Percentiles rank a stretch among this genome's conserved stretches.
Evolutionary conservation across 768 basidiomycete species (phyloP).

Genomic region (Tulasnella sp.): DNA sequence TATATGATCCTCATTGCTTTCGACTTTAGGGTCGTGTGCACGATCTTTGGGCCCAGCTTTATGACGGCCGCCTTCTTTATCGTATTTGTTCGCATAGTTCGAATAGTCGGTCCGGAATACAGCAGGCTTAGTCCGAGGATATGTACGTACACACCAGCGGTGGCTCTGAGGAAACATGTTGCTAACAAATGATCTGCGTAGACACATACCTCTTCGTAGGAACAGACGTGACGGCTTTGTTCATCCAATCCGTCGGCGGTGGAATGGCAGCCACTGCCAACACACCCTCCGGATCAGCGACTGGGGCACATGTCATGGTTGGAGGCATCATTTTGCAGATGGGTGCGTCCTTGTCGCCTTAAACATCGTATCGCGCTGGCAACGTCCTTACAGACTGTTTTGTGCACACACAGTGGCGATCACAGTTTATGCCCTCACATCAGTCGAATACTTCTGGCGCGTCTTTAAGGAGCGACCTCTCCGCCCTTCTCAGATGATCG

Average conservation of each 20-base stretch:
- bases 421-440: slow-evolving; percentile 6
- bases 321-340: slow-evolving; percentile 15
- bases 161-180: not conserved
- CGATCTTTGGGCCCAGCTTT: no score
- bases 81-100: slow-evolving; percentile 4
- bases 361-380: not conserved
- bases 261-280: slow-evolving; percentile 11
- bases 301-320: slow-evolving; percentile 4
- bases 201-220: slow-evolving; percentile 4
- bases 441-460: slow-evolving; percentile 5
- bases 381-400: not conserved
- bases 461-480: slow-evolving; percentile 10
- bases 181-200: not conserved
- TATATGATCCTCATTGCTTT: no score
- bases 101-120: slow-evolving; percentile 4
- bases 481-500: no score
- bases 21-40: no score
- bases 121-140: slow-evolving; percentile 10
- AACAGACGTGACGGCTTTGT: not conserved
- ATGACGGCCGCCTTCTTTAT: no score
- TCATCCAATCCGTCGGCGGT: slow-evolving; percentile 10
- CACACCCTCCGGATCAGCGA: not conserved
- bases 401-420: slow-evolving; percentile 3
- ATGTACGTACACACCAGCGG: not conserved
- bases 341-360: not conserved